phyloP scores from a whole-genome alignment of 1,284 basidiomycete species.

The Ganoderma sinense region DNA sequence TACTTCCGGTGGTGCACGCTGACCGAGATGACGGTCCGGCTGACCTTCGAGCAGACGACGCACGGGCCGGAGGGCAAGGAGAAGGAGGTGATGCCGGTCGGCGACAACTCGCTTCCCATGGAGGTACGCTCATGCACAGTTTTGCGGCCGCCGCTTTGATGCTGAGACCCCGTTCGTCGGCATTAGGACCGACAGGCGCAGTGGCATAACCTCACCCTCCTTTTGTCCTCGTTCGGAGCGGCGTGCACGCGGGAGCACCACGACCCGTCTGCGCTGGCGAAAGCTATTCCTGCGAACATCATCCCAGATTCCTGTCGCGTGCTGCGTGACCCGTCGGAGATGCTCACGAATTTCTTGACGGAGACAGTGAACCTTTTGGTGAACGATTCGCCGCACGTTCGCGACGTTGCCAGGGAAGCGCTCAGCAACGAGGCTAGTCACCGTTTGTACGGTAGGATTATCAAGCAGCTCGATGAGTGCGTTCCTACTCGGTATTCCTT shows the following conservation, averaged over 20 bases:
- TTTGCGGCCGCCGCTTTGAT: background rate
- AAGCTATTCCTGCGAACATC: conserved; percentile 64
- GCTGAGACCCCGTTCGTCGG: background rate
- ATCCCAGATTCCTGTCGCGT: conserved; percentile 78
- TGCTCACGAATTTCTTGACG: conserved; percentile 71
- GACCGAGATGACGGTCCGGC: conserved; percentile 42
- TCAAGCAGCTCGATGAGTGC: conserved; percentile 79
- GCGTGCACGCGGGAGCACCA: conserved; percentile 65
- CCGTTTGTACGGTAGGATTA: conserved; percentile 68
- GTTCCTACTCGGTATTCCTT: conserved; percentile 38
- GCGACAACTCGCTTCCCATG: conserved; percentile 43
- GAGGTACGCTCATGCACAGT: conserved; percentile 43
- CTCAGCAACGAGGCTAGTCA: conserved; percentile 82
- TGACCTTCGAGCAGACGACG: conserved; percentile 35
- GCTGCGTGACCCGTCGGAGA: conserved; percentile 59
- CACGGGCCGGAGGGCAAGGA: conserved; percentile 32
- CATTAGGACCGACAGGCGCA: conserved; percentile 76
- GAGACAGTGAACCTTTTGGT: conserved; percentile 78
- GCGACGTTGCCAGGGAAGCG: conserved; percentile 83
- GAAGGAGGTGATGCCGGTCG: conserved; percentile 32
- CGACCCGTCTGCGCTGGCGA: conserved; percentile 55
- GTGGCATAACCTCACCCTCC: conserved; percentile 90
- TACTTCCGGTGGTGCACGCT: conserved; percentile 58
- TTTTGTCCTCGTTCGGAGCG: conserved; percentile 80
- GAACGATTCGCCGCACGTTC: conserved; percentile 66